phyloP scores from a whole-genome alignment of 2,329 filamentous ascomycete species.

The Claviceps paspali region DNA sequence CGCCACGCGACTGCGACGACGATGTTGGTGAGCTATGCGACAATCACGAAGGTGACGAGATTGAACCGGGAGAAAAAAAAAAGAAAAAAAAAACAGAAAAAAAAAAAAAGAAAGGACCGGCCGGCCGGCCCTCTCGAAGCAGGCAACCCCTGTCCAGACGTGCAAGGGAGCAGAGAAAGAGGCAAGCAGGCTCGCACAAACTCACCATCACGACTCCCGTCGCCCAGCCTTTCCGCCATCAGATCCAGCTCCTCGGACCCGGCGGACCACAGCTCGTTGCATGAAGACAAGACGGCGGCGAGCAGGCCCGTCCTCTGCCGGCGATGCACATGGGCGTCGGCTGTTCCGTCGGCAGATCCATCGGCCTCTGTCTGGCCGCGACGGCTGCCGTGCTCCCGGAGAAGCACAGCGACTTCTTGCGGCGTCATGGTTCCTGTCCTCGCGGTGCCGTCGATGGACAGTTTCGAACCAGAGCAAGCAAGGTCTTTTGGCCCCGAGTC shows the following conservation, averaged over 20 bases:
- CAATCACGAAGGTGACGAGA: no score
- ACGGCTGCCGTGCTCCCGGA: conserved; percentile 18
- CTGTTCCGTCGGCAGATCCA: no score
- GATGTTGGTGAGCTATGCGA: conserved; percentile 3
- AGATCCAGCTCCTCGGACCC: conserved; percentile 26
- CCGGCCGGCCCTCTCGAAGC: no score
- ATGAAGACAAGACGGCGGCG: conserved; percentile 21
- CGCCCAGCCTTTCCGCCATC: conserved; percentile 36
- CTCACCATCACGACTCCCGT: conserved; percentile 41
- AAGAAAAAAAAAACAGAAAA: neutral
- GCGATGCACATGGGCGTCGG: no score
- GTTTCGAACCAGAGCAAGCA: no score
- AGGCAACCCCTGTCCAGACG: no score
- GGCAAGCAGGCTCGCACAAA: conserved; percentile 1
- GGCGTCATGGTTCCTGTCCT: conserved; percentile 16
- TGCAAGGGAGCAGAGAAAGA: no score
- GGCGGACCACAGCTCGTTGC: conserved; percentile 25
- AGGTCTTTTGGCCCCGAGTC: neutral
- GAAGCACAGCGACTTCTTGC: conserved; percentile 22
- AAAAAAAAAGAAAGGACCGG: neutral
- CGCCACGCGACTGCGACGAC: conserved; percentile 43
- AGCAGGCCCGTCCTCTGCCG: conserved; percentile 18
- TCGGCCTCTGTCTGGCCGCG: conserved; percentile 13
- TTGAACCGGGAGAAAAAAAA: no score
- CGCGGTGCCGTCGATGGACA: conserved; percentile 1